Conservation (phyloP, 108 stramenopile species). For the Asterionellopsis glacialis region DNA sequence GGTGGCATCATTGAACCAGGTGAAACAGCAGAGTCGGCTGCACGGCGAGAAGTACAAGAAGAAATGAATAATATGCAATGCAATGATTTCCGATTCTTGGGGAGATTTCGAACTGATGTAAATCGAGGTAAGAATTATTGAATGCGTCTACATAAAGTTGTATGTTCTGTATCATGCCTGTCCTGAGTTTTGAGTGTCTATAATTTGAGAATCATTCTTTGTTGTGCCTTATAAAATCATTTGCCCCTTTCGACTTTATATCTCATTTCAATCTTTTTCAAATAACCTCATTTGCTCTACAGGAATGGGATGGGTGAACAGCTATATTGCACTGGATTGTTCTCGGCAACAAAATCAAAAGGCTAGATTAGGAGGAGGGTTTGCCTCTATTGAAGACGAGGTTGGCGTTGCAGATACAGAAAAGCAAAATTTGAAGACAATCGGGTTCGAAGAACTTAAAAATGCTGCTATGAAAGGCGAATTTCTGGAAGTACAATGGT, state of each 20-base stretch:
- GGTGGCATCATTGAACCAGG: slow-evolving; percentile 79
- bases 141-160: no score
- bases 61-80: slow-evolving; percentile 58
- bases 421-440: slow-evolving; percentile 38
- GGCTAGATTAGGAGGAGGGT: neutral
- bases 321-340: slow-evolving; percentile 58
- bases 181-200: no score
- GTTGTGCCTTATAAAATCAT: no score
- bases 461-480: slow-evolving; percentile 39
- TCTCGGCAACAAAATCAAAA: neutral
- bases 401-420: slow-evolving; percentile 76
- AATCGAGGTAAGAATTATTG: slow-evolving; percentile 64
- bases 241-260: no score
- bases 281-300: no score
- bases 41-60: slow-evolving; percentile 64
- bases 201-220: no score
- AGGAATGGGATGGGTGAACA: slow-evolving; percentile 70
- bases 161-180: no score
- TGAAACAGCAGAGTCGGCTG: slow-evolving; percentile 53
- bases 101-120: slow-evolving; percentile 73
- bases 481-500: slow-evolving; percentile 84
- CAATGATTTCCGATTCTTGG: slow-evolving; percentile 41
- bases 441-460: slow-evolving; percentile 42
- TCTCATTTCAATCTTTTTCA: no score
- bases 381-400: slow-evolving; percentile 4